Conservation (phyloP, 805 yeast genomes). For the Candida nemodendra region DNA sequence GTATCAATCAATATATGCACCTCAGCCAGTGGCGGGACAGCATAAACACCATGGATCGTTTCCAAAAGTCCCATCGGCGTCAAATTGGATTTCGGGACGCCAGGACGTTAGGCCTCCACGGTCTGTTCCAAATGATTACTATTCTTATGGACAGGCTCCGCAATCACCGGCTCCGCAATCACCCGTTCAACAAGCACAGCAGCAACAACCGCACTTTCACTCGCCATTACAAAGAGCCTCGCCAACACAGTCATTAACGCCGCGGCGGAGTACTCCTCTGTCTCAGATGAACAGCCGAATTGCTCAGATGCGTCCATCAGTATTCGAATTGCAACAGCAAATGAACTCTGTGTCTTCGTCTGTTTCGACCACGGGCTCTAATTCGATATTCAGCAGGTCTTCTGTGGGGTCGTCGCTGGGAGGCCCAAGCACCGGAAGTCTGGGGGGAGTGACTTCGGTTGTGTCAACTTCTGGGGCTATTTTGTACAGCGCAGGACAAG, state of each 20-base stretch:
- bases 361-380: conserved; percentile 22
- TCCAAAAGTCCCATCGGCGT: conserved; percentile 12
- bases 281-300: conserved; percentile 8
- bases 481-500: conserved; percentile 2
- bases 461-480: background rate
- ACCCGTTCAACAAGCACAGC: conserved; percentile 5
- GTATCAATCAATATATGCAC: background rate
- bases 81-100: conserved; percentile 2
- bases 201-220: conserved; percentile 8
- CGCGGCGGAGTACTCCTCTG: conserved; percentile 15
- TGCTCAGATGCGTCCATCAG: conserved; percentile 17
- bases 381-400: conserved; percentile 27
- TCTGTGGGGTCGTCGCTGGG: conserved; percentile 22
- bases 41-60: conserved; percentile 11
- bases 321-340: conserved; percentile 20
- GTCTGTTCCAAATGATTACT: conserved; percentile 21
- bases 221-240: conserved; percentile 10
- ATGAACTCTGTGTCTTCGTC: conserved; percentile 23
- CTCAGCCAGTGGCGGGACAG: conserved; percentile 1
- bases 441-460: background rate
- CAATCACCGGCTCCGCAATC: conserved; percentile 16
- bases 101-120: conserved; percentile 19
- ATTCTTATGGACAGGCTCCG: conserved; percentile 6
- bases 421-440: conserved; percentile 8
- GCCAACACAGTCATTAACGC: conserved; percentile 11